Percentiles rank a stretch among this genome's conserved stretches.
These are phyloP conservation scores for Penicillium goetzii DNA, from an alignment of 495 filamentous ascomycete genomes.

Conservation along the genomic window DNA sequence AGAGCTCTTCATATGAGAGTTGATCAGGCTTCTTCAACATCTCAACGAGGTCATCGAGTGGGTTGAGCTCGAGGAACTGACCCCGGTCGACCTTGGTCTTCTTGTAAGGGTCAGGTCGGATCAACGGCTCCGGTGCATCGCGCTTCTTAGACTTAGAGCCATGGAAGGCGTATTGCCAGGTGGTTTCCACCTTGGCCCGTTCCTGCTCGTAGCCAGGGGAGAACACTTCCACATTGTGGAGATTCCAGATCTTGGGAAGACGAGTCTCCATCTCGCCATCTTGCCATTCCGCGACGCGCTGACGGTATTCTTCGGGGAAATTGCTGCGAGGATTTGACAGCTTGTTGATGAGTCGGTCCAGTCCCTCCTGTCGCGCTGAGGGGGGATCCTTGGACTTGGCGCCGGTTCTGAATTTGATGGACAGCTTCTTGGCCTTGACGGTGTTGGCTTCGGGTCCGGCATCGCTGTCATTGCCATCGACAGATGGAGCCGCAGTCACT, in stretches of 20 bases:
- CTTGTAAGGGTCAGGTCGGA: conserved; percentile 51
- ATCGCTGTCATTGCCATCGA: conserved; percentile 20
- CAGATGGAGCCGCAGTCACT: conserved; percentile 14
- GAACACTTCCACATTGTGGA: conserved; percentile 54
- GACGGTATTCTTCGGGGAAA: conserved; percentile 28
- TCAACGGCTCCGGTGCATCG: conserved; percentile 47
- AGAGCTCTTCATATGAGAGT: conserved; percentile 53
- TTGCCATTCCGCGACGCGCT: conserved; percentile 28
- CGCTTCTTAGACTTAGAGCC: conserved; percentile 46
- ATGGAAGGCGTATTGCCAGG: conserved; percentile 41
- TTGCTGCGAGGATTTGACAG: conserved; percentile 36
- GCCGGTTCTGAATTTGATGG: background rate
- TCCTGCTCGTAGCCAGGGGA: conserved; percentile 44
- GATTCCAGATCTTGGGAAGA: conserved; percentile 62
- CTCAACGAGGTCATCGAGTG: conserved; percentile 38
- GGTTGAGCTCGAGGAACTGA: conserved; percentile 50
- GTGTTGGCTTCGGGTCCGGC: background rate
- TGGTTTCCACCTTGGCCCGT: conserved; percentile 29
- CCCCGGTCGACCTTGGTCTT: conserved; percentile 36
- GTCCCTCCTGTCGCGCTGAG: conserved; percentile 7
- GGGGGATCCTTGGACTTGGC: background rate
- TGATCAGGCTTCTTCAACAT: conserved; percentile 43
- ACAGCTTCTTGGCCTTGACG: background rate
- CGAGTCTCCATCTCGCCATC: conserved; percentile 53
- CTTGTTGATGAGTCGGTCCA: conserved; percentile 28